Base-by-base conservation (phyloP, 2,329 filamentous ascomycete genomes). In the Fusarium sulawesiense region DNA sequence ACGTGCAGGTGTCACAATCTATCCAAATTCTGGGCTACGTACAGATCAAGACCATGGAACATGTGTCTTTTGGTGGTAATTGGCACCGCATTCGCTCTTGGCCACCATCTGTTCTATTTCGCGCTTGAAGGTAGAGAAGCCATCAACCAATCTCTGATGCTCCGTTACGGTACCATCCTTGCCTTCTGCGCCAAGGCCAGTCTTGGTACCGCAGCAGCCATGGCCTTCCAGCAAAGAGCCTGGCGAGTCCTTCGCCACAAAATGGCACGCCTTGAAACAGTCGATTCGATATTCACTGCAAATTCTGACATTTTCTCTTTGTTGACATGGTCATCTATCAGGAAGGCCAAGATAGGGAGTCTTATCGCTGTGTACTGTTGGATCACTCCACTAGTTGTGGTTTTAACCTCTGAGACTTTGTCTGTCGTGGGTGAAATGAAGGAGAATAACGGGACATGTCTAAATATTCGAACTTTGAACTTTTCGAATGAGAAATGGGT, bases 281-380 rank as follows among this genome's bases (percentile, higher is more conserved):
- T 66, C 0, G 63, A 73, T 21, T 60, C 48, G 0, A 25, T 64
- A 1, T 73, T 73, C 3, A 62, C 56, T 0, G 53, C 68, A 9
- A 51, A 60, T 3, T 27, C 23, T 1, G 32, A 68, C 13, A 30
- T 64, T 2, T 27, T 61, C 2, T 50, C 47, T 0, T 27, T 68
- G 1, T 4, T 68, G 1, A 47, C 55, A 11, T 47, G 50, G 37
- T 27, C 50, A 1, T 55, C 48, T 0, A 46, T 60, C 1, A 58
- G 13, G 1, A 54, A 49, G 1, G 53, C 49, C 0, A 64, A 62
- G 16, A 18, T 51, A 0, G 34, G 47, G 0, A 49, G 42, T 7
- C 40, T 59, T 1, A 46, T 73, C 7, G 71, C 63, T 0, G 2
- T 70, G 0, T 66, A 63, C 7, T 50, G 56, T 3, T 72, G 58